Evolutionary conservation across 345 rosid genomes (phyloP), one percentile per base, ranked within the genome.

Genomic region (Ceriops decandra): DNA sequence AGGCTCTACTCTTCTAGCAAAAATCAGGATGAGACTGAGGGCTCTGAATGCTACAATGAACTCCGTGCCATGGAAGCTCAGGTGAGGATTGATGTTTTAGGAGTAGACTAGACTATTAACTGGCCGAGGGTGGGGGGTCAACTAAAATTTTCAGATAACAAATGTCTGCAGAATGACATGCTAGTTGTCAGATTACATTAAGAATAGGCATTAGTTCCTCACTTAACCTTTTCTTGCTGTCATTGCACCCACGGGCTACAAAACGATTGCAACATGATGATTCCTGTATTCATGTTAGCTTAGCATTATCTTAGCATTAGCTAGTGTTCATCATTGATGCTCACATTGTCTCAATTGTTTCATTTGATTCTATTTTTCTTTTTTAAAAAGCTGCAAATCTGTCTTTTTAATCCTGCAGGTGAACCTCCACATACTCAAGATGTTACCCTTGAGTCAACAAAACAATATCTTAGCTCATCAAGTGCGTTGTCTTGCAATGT

Each of bases 61-160:
- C 86, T 91, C 33, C 85, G 88, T 67, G 90, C 93, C 57, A 88
- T 91, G 84, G 97, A 95, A 87, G 96, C 90, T 59, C 91, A 91
- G 90, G 97, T 90, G 74, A 85, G 79, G 74, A 76, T 62, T 61
- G 27, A 19, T 69, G 60, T 53, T 49, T 57, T 57, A 24, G 30
- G 13, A n/a, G 7, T 26, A 30, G 27, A 59, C 21, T 36, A 32
- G 28, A 42, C 49, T 28, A 8, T 3, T 46, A 8, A 8, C 52
- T 6, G 16, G 16, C 27, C n/a, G 42, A 33, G 36, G 36, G 20
- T 27, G 28, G 16, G 26, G 57, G 7, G 17, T 4, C 42, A 36
- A 54, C 7, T 56, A 35, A 30, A 19, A 20, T 8, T 21, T 56
- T 54, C 13, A 5, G n/a, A 5, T 47, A 24, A 36, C 7, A 31